Evolutionary conservation across 139 green algal species (phyloP).

Genomic region (Chlorella vulgaris): DNA sequence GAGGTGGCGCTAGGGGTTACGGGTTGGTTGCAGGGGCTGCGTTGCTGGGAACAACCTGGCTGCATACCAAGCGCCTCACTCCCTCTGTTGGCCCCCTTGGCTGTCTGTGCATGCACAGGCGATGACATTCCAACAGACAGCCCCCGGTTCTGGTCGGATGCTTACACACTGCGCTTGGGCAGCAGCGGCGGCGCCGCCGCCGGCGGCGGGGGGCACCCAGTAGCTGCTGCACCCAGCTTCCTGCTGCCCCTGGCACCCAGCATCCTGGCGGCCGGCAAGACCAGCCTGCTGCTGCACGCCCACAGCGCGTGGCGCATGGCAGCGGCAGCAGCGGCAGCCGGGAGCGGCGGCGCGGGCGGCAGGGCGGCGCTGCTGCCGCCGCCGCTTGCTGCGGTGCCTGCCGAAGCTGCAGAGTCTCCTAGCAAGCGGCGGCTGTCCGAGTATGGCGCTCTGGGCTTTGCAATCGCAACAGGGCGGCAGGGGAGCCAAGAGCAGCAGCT

Average conservation of each 20-base stretch:
- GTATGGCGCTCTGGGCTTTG: slow-evolving; percentile 14
- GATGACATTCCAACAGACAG: slow-evolving; percentile 21
- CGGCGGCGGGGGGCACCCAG: too few relatives aligned
- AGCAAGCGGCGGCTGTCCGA: slow-evolving; percentile 25
- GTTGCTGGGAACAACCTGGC: not conserved
- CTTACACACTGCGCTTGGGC: slow-evolving; percentile 26
- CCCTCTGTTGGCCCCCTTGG: too few relatives aligned
- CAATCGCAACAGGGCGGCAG: not conserved
- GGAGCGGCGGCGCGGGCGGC: not conserved
- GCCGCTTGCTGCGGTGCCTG: not conserved
- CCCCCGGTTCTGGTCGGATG: slow-evolving; percentile 41
- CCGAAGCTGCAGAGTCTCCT: not conserved
- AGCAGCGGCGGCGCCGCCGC: not conserved
- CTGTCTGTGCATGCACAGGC: slow-evolving; percentile 9
- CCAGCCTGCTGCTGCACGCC: slow-evolving; percentile 40
- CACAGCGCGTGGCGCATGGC: slow-evolving; percentile 22
- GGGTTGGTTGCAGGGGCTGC: not conserved
- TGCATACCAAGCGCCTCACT: too few relatives aligned
- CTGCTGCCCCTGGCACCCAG: slow-evolving; percentile 35
- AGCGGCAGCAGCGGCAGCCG: not conserved
- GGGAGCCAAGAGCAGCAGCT: slow-evolving; percentile 33
- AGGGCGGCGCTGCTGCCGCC: not conserved
- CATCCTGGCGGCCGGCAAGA: slow-evolving; percentile 58
- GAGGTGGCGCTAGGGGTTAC: not conserved
- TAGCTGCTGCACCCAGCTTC: slow-evolving; percentile 39